Evolutionary conservation across 2,329 filamentous ascomycete species (phyloP), one percentile per base, ranked within the genome.

Genomic region (Trichoderma oligosporum): DNA sequence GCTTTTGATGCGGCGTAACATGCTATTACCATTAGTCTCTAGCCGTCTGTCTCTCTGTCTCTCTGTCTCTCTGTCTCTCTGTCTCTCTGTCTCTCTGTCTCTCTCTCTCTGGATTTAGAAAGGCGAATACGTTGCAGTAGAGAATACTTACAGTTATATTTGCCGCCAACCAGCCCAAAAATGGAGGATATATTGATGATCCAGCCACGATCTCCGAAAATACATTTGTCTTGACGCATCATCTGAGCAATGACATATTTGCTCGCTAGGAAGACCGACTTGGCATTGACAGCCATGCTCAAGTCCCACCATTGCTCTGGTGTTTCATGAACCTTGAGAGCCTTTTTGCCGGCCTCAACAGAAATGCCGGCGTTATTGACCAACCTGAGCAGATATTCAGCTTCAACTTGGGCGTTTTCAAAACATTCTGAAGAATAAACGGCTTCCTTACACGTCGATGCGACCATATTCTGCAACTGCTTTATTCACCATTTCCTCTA

Each of bases 1-100:
- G 76, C 77, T 60, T 82, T 82, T 0, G 74, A 77, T 0, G 78
- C 72, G 9, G 70, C 69, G 48, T 82, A 82, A 0, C 72, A 71
- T 1, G 63, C 71, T 70, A 22, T 16, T 35, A 11, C 16, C 14
- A 60, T 59, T 24, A 57, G 48, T 5, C 4, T 22, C 5, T 27
- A 9, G 7, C 1, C 6, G n/a, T 20, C n/a, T 24, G 14, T n/a
- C 12, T 27, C 0, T 24, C 27, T 2, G 16, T 29, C 3, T 4
- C 6, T 25, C 6, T 18, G 9, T n/a, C n/a, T 5, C 4, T 22
- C 5, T 27, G 6, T 12, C 1, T 4, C n/a, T 20, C n/a, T 24
- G 14, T n/a, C 12, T 27, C 0, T 24, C 27, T 2, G 16, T 29
- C 3, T 4, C 6, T 25, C 6, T 18, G 9, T n/a, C n/a, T n/a